Conservation (phyloP, 768 basidiomycete genomes). For the Mrakia hoshinonis region DNA sequence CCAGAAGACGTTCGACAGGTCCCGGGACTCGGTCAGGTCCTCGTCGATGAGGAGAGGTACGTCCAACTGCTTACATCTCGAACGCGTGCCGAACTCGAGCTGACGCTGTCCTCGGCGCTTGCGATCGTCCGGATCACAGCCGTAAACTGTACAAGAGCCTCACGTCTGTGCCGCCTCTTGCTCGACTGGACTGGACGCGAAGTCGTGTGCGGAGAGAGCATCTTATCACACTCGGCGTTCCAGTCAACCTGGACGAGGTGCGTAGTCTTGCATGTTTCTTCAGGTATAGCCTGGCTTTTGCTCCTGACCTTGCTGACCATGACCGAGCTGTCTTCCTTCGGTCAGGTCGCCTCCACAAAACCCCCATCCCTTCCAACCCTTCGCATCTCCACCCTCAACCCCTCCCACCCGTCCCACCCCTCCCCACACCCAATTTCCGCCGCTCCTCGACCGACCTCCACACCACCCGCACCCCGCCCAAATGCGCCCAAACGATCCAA, state of each 20-base stretch:
- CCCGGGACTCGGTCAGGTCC: slow-evolving; percentile 69
- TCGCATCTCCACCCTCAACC: slow-evolving; percentile 65
- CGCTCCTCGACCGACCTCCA: slow-evolving; percentile 17
- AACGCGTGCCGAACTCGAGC: not conserved
- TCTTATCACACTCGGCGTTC: slow-evolving; percentile 81
- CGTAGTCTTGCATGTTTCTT: no score
- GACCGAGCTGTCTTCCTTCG: slow-evolving; percentile 37
- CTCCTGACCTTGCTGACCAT: slow-evolving; percentile 51
- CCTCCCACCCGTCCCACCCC: slow-evolving; percentile 48
- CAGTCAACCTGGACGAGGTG: slow-evolving; percentile 90
- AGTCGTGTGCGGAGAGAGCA: slow-evolving; percentile 85
- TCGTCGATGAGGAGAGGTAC: slow-evolving; percentile 68
- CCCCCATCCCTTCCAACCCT: slow-evolving; percentile 56
- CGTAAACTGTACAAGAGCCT: slow-evolving; percentile 71
- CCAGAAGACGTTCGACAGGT: slow-evolving; percentile 56
- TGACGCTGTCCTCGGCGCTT: not conserved
- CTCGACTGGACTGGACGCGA: slow-evolving; percentile 88
- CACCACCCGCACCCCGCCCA: slow-evolving; percentile 9
- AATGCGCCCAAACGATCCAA: slow-evolving; percentile 22
- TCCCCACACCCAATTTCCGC: not conserved
- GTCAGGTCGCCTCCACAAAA: slow-evolving; percentile 38
- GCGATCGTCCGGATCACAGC: slow-evolving; percentile 43
- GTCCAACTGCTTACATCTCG: slow-evolving; percentile 6
- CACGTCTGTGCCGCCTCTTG: slow-evolving; percentile 40
- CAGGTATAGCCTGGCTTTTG: no score